phyloP scores from a whole-genome alignment of 441 rosid genomes.

The Oxalis stricta region DNA sequence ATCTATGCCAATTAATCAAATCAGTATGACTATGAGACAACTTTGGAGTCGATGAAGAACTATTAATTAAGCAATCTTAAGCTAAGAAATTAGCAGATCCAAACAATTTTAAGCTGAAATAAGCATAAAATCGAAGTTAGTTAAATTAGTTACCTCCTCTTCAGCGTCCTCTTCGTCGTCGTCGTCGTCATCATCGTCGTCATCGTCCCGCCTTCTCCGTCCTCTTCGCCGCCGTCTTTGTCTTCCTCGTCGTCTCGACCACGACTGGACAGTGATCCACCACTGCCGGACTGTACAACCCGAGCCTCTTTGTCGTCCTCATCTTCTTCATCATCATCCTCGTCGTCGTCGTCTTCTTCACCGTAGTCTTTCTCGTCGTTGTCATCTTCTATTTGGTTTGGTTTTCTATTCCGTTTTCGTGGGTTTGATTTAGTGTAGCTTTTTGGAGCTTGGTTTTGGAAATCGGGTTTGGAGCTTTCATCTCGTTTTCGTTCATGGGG shows the following conservation, averaged over 20 bases:
- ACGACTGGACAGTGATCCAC: too few species aligned
- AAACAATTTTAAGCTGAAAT: not conserved
- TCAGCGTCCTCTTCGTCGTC: constrained; percentile 20
- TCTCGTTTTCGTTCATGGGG: too few species aligned
- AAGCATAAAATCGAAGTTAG: not conserved
- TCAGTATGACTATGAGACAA: too few species aligned
- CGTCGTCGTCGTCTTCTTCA: constrained; percentile 17
- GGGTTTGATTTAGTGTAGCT: too few species aligned
- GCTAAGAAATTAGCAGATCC: constrained; percentile 9
- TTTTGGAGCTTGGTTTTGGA: too few species aligned
- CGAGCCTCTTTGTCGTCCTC: too few species aligned
- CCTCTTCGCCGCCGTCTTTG: constrained; percentile 27
- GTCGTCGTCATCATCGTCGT: constrained; percentile 22
- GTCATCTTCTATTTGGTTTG: constrained; percentile 23
- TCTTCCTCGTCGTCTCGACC: constrained; percentile 32
- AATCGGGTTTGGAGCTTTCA: too few species aligned
- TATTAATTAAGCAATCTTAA: too few species aligned
- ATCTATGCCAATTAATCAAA: not conserved
- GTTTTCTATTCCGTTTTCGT: too few species aligned
- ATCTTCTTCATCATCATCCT: constrained; percentile 23
- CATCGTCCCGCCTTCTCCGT: constrained; percentile 26
- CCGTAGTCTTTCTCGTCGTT: constrained; percentile 39
- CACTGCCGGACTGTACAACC: too few species aligned
- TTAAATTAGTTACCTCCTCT: constrained; percentile 22
- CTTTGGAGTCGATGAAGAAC: too few species aligned